Percentiles rank a stretch among this genome's conserved stretches.
These are phyloP conservation scores for Adansonia madagascariensis DNA, from an alignment of 441 rosid species.

Conservation along the genomic window DNA sequence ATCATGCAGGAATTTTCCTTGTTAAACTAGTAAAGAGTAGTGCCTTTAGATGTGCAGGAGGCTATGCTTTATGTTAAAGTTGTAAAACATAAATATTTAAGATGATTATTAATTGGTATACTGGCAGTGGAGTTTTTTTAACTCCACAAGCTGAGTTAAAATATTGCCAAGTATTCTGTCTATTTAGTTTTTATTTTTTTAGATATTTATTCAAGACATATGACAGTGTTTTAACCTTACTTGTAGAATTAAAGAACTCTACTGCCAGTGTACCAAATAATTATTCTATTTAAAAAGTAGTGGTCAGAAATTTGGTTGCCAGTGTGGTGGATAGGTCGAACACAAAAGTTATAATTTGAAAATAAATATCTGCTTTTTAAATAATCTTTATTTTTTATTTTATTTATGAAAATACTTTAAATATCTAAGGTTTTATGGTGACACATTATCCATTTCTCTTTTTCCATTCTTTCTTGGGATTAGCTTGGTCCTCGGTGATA, in stretches of 20 bases:
- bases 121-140: too few species aligned
- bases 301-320: conserved; percentile 5
- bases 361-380: background rate
- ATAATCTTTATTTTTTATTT: background rate
- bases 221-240: too few species aligned
- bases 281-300: background rate
- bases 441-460: background rate
- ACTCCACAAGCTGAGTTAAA: too few species aligned
- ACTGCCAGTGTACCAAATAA: too few species aligned
- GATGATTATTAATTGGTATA: too few species aligned
- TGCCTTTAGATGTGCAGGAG: conserved; percentile 2
- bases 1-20: background rate
- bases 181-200: too few species aligned
- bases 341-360: background rate
- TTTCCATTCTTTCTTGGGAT: conserved; percentile 16
- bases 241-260: too few species aligned
- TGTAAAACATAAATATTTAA: background rate
- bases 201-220: too few species aligned
- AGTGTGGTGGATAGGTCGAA: background rate
- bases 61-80: background rate
- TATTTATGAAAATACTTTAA: background rate
- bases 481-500: conserved; percentile 11
- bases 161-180: too few species aligned
- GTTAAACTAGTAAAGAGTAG: conserved; percentile 1
- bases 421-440: conserved; percentile 8